Evolutionary conservation across 306 rosid genomes (phyloP).

Genomic region (Carpinus fangiana): DNA sequence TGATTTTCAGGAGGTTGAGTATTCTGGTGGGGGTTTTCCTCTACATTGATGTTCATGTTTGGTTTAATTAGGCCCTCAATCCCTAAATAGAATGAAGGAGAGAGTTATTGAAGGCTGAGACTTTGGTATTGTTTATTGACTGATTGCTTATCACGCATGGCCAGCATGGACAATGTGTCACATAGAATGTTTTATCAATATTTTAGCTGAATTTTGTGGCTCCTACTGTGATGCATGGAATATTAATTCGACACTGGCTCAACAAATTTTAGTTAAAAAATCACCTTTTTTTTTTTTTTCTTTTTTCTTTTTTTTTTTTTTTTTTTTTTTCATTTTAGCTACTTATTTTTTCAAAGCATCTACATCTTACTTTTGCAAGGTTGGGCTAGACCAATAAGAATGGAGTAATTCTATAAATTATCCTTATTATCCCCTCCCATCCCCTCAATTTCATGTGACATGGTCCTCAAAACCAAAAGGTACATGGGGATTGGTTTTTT

Average conservation of each 20-base stretch:
- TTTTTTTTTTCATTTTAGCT: too few relatives aligned
- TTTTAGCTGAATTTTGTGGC: constrained; percentile 18
- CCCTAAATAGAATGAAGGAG: neutral
- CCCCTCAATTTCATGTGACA: too few relatives aligned
- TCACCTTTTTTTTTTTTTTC: too few relatives aligned
- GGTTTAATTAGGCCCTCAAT: neutral
- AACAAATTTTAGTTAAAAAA: too few relatives aligned
- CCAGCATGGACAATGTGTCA: constrained; percentile 2
- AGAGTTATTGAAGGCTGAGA: constrained; percentile 4
- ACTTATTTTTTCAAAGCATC: too few relatives aligned
- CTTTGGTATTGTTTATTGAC: constrained; percentile 10
- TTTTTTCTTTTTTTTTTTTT: too few relatives aligned
- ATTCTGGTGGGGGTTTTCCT: constrained; percentile 51
- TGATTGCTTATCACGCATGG: neutral
- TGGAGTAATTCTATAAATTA: too few relatives aligned
- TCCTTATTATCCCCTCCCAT: too few relatives aligned
- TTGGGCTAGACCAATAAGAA: too few relatives aligned
- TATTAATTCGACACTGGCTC: neutral
- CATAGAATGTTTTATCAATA: neutral
- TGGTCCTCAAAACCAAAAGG: too few relatives aligned
- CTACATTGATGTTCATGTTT: constrained; percentile 25
- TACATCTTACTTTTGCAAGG: too few relatives aligned
- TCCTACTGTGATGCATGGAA: neutral
- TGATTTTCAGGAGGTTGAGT: constrained; percentile 54
- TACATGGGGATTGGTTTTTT: too few relatives aligned